A percentile compares a stretch with the other conserved stretches of the same genome.
phyloP scores from a whole-genome alignment of 805 yeast genomes.

The Myxozyma udenii region DNA sequence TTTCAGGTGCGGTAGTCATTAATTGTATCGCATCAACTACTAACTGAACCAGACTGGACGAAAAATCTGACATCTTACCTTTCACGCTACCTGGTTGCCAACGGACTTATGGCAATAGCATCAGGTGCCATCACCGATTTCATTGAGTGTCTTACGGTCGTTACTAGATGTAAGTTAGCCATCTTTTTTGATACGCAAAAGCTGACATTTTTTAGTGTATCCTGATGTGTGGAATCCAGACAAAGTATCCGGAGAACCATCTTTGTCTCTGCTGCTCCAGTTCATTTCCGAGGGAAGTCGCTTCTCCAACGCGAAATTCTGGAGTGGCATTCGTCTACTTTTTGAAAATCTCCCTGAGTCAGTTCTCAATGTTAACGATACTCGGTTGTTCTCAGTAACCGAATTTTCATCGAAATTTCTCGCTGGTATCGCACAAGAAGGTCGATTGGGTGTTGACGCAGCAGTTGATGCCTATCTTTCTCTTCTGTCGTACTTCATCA shows the following conservation, averaged over 20 bases:
- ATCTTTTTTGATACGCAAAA: neutral
- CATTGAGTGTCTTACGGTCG: conserved; percentile 15
- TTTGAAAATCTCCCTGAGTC: conserved; percentile 15
- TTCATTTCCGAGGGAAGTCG: conserved; percentile 26
- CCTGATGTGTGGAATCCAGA: conserved; percentile 16
- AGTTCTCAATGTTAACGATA: conserved; percentile 10
- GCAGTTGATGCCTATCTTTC: conserved; percentile 25
- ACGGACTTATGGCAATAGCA: conserved; percentile 18
- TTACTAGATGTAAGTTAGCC: conserved; percentile 16
- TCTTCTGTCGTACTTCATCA: conserved; percentile 12
- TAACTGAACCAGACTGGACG: conserved; percentile 13
- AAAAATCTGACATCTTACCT: conserved; percentile 6
- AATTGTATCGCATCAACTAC: neutral
- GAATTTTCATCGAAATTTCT: conserved; percentile 7
- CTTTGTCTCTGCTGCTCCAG: conserved; percentile 8
- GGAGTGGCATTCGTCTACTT: conserved; percentile 16
- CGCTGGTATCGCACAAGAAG: conserved; percentile 13
- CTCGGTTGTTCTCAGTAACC: neutral
- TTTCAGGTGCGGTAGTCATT: conserved; percentile 5
- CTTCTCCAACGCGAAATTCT: conserved; percentile 14
- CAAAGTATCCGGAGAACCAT: conserved; percentile 12
- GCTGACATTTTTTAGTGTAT: conserved; percentile 7
- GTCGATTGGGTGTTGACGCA: conserved; percentile 10
- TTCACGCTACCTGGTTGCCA: conserved; percentile 14
- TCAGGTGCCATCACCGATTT: conserved; percentile 18